Base-by-base conservation (phyloP, 352 stramenopile genomes). In the Phytophthora pisi region DNA sequence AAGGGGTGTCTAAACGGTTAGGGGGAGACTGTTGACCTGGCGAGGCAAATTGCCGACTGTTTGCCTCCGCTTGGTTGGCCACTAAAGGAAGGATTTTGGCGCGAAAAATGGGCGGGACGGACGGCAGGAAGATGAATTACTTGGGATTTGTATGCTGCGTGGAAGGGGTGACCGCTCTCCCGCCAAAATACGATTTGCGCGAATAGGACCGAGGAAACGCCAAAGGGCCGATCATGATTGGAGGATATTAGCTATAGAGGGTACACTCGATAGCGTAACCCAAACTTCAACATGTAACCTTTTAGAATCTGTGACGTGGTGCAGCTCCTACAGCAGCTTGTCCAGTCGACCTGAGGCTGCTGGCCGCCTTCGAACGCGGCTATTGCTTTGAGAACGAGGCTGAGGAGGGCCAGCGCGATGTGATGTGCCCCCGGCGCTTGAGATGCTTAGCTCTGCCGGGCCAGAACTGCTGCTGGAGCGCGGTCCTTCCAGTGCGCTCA, bases 31-130 rank as follows among this genome's bases (percentile, higher is more conserved):
- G 5, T 46, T 42, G 42, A 63, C 26, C 51, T 68, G 51, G 26
- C 23, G 50, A 57, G 50, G 60, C 56, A 74, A 86, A 86, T 82
- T 75, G 52, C 62, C 72, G 68, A 84, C 77, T 86, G 57, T 52
- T 69, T 45, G 43, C 56, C 67, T 53, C 47, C 57, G 18, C 45
- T 54, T 64, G 64, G 57, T 51, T 65, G 64, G 56, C 60, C 60
- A 53, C 36, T 51, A 7, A 18, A 18, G 28, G 34, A 64, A 59
- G 62, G 51, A 51, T 61, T 73, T 74, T 75, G 61, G 61, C 56
- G 67, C 63, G 66, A 70, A 83, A 72, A 72, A 58, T 49, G 51
- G 43, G 50, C 11, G 59, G 54, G 52, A 53, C 4, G 58, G 54
- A 52, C 1, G 53, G 9, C 52, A 68, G 23, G 26, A 49, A 16